These are phyloP conservation scores for Coniochaeta sp. DNA, from an alignment of 2,329 filamentous ascomycete genomes.

Conservation along the genomic window DNA sequence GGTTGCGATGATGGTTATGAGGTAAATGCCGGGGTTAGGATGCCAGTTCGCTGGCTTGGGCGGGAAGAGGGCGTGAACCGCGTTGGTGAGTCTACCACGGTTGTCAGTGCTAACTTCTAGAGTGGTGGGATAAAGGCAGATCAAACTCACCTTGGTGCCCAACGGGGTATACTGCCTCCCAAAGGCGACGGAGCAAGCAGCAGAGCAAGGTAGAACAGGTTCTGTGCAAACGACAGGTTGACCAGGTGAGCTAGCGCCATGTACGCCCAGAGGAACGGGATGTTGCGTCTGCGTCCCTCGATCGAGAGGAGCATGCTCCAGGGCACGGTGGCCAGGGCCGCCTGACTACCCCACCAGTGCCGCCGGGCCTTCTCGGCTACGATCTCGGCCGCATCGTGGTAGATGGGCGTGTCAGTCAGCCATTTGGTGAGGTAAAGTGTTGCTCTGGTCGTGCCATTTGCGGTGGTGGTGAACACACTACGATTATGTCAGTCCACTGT, in stretches of 20 bases:
- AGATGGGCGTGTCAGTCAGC: slow-evolving; percentile 45
- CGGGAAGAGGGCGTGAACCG: slow-evolving; percentile 19
- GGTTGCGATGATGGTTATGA: slow-evolving; percentile 25
- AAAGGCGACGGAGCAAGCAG: slow-evolving; percentile 47
- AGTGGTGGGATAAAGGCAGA: neutral
- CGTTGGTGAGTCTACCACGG: slow-evolving; percentile 14
- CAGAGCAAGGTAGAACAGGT: slow-evolving; percentile 54
- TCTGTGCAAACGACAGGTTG: slow-evolving; percentile 54
- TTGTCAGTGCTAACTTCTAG: slow-evolving; percentile 2
- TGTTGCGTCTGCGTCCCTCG: slow-evolving; percentile 50
- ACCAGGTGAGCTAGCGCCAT: slow-evolving; percentile 52
- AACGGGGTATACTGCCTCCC: slow-evolving; percentile 19
- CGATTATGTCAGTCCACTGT: neutral
- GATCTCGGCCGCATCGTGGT: slow-evolving; percentile 46
- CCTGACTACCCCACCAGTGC: slow-evolving; percentile 57
- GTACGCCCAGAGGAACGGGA: slow-evolving; percentile 49
- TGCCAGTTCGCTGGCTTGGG: slow-evolving; percentile 37
- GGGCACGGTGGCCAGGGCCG: slow-evolving; percentile 45
- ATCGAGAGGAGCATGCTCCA: slow-evolving; percentile 52
- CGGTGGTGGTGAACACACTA: slow-evolving; percentile 4
- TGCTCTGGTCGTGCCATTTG: slow-evolving; percentile 12
- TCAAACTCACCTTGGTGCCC: slow-evolving; percentile 19
- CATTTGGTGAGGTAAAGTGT: slow-evolving; percentile 38
- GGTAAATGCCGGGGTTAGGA: slow-evolving; percentile 28
- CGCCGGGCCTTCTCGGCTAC: slow-evolving; percentile 46